Evolutionary conservation across 768 basidiomycete genomes (phyloP).

Genomic region (Lentinula detonsa): DNA sequence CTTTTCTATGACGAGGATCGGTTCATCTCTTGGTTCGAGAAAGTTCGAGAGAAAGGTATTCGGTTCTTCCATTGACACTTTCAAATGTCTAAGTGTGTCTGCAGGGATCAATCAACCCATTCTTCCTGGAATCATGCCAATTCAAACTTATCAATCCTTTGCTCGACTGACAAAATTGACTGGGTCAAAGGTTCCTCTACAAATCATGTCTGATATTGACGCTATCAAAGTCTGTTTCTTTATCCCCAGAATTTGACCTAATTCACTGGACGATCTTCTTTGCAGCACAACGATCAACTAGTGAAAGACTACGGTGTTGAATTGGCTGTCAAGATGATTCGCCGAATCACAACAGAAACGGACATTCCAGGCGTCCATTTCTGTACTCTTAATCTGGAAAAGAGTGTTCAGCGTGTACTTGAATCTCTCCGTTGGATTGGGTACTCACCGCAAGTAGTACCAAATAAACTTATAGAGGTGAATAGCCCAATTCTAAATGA

Average conservation of each 20-base stretch:
- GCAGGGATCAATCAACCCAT: conserved; percentile 86
- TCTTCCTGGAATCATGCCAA: conserved; percentile 96
- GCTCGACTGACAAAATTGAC: conserved; percentile 86
- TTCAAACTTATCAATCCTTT: conserved; percentile 95
- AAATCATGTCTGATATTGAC: conserved; percentile 61
- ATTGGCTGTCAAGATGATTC: conserved; percentile 79
- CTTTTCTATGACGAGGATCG: conserved; percentile 94
- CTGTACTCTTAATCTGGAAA: conserved; percentile 96
- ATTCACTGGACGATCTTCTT: background rate
- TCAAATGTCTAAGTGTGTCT: background rate
- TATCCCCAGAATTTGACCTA: background rate
- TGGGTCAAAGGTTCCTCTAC: conserved; percentile 66
- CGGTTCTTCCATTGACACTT: conserved; percentile 2
- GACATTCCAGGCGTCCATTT: conserved; percentile 79
- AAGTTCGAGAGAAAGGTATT: conserved; percentile 68
- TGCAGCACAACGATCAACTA: conserved; percentile 84
- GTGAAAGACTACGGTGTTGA: conserved; percentile 94
- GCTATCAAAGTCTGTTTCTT: conserved; percentile 59
- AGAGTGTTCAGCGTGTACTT: conserved; percentile 83
- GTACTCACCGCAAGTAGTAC: conserved; percentile 25
- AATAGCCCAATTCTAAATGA: conserved; percentile 8
- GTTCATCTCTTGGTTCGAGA: conserved; percentile 75
- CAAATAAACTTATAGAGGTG: conserved; percentile 69
- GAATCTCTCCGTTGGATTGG: conserved; percentile 74
- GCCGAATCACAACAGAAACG: conserved; percentile 46